These are phyloP conservation scores for Exobasidium cylindrosporum DNA, from an alignment of 1,284 basidiomycete species.

Conservation along the genomic window DNA sequence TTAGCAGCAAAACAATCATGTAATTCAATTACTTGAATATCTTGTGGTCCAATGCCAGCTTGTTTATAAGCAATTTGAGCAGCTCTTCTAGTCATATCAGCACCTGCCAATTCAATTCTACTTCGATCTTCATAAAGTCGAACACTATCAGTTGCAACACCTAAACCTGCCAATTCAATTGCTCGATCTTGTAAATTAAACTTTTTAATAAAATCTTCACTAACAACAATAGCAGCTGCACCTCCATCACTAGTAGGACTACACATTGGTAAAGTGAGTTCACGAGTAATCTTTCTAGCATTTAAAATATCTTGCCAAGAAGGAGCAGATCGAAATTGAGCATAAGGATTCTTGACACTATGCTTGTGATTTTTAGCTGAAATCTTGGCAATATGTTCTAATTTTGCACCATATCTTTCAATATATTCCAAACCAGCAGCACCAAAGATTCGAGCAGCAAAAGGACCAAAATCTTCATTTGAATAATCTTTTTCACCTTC, in stretches of 20 bases:
- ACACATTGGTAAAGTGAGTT: conserved; percentile 81
- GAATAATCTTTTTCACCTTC: conserved; percentile 63
- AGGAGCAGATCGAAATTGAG: conserved; percentile 65
- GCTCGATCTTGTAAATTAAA: conserved; percentile 79
- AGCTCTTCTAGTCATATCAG: conserved; percentile 67
- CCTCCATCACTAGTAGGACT: conserved; percentile 67
- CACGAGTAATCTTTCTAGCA: conserved; percentile 63
- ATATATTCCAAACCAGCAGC: conserved; percentile 78
- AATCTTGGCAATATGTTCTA: conserved; percentile 72
- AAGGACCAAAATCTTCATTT: conserved; percentile 65
- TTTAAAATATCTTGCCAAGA: conserved; percentile 31
- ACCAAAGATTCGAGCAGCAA: conserved; percentile 71
- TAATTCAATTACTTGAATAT: conserved; percentile 77
- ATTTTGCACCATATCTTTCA: conserved; percentile 68
- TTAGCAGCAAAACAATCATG: conserved; percentile 75
- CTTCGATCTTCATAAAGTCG: conserved; percentile 44
- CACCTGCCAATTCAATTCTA: conserved; percentile 48
- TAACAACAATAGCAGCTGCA: conserved; percentile 64
- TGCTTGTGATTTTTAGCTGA: conserved; percentile 77
- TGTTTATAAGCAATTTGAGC: conserved; percentile 71
- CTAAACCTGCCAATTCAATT: conserved; percentile 62
- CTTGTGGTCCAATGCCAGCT: conserved; percentile 69
- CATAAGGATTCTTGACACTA: conserved; percentile 77
- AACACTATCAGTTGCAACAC: conserved; percentile 44
- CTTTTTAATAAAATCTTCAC: conserved; percentile 74